These are phyloP conservation scores for Sporisorium graminicola DNA, from an alignment of 1,284 basidiomycete genomes.

Conservation along the genomic window DNA sequence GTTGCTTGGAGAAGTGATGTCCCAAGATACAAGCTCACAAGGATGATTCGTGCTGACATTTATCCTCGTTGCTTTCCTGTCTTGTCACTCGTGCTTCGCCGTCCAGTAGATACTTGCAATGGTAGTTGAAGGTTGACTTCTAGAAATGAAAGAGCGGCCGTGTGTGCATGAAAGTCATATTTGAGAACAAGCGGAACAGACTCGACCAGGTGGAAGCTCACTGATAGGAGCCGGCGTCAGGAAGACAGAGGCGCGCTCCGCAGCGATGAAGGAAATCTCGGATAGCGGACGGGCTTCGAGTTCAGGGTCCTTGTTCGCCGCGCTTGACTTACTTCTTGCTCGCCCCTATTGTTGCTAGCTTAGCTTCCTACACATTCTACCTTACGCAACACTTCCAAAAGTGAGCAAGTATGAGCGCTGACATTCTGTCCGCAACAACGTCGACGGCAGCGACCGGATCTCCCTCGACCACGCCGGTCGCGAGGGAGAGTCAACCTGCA, in stretches of 20 bases:
- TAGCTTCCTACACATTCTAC: not conserved
- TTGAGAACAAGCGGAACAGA: not conserved
- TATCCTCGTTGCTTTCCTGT: conserved; percentile 1
- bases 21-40: not conserved
- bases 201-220: not conserved
- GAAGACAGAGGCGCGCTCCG: not conserved
- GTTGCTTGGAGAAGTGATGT: not conserved
- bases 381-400: not conserved
- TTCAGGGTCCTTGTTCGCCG: conserved; percentile 11
- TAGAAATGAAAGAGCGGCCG: not conserved
- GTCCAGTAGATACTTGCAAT: not conserved
- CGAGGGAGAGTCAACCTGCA: not conserved
- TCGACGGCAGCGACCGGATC: not conserved
- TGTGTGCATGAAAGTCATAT: not conserved
- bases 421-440: not conserved
- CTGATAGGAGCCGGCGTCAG: not conserved
- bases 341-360: not conserved
- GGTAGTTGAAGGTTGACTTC: not conserved
- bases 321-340: not conserved
- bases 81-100: not conserved
- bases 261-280: conserved; percentile 4
- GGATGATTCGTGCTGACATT: conserved; percentile 9
- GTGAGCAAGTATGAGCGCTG: conserved; percentile 5
- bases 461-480: not conserved
- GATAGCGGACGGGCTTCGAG: conserved; percentile 5